Percentiles rank a stretch among this genome's conserved stretches.
Evolutionary conservation across 306 rosid genomes (phyloP).

Genomic region (Dryas alaskensis): DNA sequence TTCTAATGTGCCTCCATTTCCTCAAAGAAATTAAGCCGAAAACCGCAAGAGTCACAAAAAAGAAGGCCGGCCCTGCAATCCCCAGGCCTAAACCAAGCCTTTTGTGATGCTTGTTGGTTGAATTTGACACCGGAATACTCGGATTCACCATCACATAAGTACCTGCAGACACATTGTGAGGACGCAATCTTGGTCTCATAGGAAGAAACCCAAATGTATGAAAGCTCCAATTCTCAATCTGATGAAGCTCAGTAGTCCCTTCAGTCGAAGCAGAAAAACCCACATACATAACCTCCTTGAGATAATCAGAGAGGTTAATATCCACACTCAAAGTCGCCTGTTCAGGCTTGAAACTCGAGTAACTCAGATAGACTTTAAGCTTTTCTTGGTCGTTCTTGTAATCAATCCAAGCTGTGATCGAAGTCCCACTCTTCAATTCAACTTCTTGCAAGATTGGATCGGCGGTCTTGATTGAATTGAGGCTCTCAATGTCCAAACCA

Average conservation of each 20-base stretch:
- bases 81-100: slow-evolving; percentile 49
- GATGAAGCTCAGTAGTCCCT: slow-evolving; percentile 73
- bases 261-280: slow-evolving; percentile 68
- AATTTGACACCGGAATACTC: slow-evolving; percentile 22
- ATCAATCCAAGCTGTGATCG: slow-evolving; percentile 68
- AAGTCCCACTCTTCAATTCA: slow-evolving; percentile 56
- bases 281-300: slow-evolving; percentile 37
- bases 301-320: slow-evolving; percentile 47
- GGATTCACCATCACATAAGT: slow-evolving; percentile 33
- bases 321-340: slow-evolving; percentile 40
- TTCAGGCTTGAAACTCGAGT: slow-evolving; percentile 44
- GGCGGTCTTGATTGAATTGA: slow-evolving; percentile 47
- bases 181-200: slow-evolving; percentile 18
- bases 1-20: slow-evolving; percentile 42
- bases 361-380: slow-evolving; percentile 51
- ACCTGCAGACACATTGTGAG: slow-evolving; percentile 53
- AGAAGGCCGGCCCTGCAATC: slow-evolving; percentile 48
- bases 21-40: slow-evolving; percentile 44
- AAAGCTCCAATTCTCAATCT: slow-evolving; percentile 63
- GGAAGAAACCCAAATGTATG: slow-evolving; percentile 44
- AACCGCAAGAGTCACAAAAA: slow-evolving; percentile 37
- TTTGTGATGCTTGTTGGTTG: slow-evolving; percentile 16
- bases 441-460: slow-evolving; percentile 45
- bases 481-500: slow-evolving; percentile 50
- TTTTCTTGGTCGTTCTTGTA: slow-evolving; percentile 42